Evolutionary conservation across 2,329 filamentous ascomycete genomes (phyloP).

Genomic region (Grosmannia serpens): DNA sequence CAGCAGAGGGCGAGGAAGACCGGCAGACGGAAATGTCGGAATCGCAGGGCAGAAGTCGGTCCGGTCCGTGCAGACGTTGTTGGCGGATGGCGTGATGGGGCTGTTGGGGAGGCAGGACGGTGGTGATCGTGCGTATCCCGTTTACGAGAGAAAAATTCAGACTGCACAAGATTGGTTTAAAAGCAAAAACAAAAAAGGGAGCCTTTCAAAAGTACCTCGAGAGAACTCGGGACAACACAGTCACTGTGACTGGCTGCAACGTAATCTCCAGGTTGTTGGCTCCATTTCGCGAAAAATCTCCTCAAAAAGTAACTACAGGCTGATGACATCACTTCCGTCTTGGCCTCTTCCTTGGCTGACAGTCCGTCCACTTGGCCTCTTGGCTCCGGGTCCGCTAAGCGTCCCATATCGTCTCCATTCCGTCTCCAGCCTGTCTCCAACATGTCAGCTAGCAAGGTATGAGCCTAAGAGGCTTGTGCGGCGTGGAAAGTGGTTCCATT

Average conservation of each 20-base stretch:
- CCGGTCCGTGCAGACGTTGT: too few species aligned
- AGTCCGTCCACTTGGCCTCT: background rate
- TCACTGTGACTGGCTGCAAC: background rate
- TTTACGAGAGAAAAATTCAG: too few species aligned
- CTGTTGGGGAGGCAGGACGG: too few species aligned
- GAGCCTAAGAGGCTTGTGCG: too few species aligned
- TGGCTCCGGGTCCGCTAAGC: background rate
- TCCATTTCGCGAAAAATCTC: background rate
- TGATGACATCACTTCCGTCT: background rate
- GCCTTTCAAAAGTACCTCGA: background rate
- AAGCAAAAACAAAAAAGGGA: background rate
- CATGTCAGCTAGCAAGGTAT: too few species aligned
- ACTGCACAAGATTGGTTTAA: background rate
- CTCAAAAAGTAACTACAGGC: background rate
- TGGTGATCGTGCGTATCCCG: too few species aligned
- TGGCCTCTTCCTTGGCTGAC: background rate
- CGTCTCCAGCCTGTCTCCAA: background rate
- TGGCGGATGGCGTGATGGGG: too few species aligned
- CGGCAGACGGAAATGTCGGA: background rate
- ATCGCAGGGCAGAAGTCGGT: too few species aligned
- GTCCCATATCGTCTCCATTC: background rate
- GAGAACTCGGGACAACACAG: too few species aligned
- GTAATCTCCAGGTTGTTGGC: background rate
- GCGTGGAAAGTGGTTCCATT: too few species aligned
- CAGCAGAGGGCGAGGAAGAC: background rate